phyloP scores from a whole-genome alignment of 345 rosid species.

The Hevea brasiliensis region DNA sequence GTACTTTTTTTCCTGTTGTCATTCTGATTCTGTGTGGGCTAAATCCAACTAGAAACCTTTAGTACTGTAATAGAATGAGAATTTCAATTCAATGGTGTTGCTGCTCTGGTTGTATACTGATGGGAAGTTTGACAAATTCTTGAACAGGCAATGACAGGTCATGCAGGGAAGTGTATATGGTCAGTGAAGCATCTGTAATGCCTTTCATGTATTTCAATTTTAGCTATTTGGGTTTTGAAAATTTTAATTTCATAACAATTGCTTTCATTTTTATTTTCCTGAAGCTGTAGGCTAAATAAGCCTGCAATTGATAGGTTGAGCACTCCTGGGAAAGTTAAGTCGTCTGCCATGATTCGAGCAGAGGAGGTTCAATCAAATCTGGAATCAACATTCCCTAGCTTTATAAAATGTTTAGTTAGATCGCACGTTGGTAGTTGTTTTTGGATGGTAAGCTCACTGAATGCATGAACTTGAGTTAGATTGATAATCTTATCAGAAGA shows the following conservation, averaged over 20 bases:
- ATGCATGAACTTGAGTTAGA: no score
- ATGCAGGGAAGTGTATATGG: conserved; percentile 45
- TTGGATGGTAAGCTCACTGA: conserved; percentile 54
- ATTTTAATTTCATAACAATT: conserved; percentile 3
- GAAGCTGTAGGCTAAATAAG: conserved; percentile 41
- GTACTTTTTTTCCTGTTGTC: not conserved
- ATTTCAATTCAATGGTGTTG: not conserved
- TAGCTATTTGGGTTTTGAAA: conserved; percentile 8
- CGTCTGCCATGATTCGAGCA: conserved; percentile 53
- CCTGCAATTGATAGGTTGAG: conserved; percentile 18
- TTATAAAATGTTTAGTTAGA: conserved; percentile 58
- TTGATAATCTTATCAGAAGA: conserved; percentile 5
- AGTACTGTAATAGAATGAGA: not conserved
- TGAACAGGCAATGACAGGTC: conserved; percentile 39
- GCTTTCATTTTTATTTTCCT: conserved; percentile 16
- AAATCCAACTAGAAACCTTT: not conserved
- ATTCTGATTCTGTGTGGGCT: not conserved
- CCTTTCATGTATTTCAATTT: not conserved
- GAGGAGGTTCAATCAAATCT: conserved; percentile 64
- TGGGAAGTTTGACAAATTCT: not conserved
- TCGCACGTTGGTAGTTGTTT: conserved; percentile 69
- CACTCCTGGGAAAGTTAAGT: conserved; percentile 33
- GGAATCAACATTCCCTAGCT: conserved; percentile 54
- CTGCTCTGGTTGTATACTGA: conserved; percentile 2
- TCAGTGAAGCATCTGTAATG: conserved; percentile 27